phyloP scores from a whole-genome alignment of 257 asterid genomes.

The Coffea canephora region DNA sequence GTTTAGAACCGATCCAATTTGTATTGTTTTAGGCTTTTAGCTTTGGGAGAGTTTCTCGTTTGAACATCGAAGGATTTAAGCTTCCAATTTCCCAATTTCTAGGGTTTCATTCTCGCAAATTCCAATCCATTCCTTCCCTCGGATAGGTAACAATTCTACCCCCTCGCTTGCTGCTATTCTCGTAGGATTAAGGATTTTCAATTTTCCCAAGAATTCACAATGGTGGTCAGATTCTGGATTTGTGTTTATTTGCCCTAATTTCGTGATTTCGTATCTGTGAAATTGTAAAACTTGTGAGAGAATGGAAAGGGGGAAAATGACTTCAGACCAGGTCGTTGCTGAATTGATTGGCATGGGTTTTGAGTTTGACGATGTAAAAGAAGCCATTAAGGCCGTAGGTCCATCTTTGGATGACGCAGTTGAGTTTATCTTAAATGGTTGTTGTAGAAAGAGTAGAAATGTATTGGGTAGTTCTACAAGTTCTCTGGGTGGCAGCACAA shows the following conservation, averaged over 20 bases:
- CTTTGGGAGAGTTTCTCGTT: no score
- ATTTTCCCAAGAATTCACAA: no score
- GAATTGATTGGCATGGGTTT: conserved; percentile 70
- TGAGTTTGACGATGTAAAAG: conserved; percentile 42
- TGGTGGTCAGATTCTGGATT: background rate
- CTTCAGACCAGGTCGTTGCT: conserved; percentile 49
- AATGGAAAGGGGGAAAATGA: conserved; percentile 38
- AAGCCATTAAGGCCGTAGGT: conserved; percentile 62
- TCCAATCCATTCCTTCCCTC: no score
- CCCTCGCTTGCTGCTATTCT: no score
- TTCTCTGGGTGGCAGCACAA: background rate
- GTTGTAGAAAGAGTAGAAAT: conserved; percentile 31
- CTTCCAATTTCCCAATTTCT: no score
- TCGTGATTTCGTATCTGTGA: background rate
- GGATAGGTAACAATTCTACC: no score
- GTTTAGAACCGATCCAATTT: no score
- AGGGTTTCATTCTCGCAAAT: no score
- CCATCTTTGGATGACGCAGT: conserved; percentile 53
- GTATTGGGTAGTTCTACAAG: conserved; percentile 35
- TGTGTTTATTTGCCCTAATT: background rate
- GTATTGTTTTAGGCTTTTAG: no score
- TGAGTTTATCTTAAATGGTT: conserved; percentile 56
- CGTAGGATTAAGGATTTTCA: no score
- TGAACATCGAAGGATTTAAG: no score
- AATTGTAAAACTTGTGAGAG: conserved; percentile 6